phyloP scores from a whole-genome alignment of 306 rosid species.

The Fragaria vesca region DNA sequence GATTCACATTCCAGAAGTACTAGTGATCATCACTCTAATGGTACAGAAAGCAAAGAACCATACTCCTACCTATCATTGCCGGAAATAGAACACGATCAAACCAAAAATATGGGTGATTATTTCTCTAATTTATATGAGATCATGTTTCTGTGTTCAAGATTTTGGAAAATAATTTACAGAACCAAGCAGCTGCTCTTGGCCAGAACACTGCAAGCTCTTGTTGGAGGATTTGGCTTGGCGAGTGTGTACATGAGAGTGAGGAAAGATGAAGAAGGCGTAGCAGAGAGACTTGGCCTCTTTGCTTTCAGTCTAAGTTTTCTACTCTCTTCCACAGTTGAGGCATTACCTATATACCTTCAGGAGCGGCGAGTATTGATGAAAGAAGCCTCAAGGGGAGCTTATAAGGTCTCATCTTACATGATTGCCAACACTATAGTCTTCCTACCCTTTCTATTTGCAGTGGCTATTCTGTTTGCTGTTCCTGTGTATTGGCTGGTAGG shows the following conservation, averaged over 20 bases:
- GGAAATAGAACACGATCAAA: constrained; percentile 32
- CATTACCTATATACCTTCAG: constrained; percentile 87
- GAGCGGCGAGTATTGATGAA: constrained; percentile 83
- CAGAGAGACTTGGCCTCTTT: constrained; percentile 72
- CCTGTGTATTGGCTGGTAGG: constrained; percentile 91
- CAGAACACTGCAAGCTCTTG: constrained; percentile 81
- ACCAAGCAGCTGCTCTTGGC: constrained; percentile 86
- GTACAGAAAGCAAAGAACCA: constrained; percentile 22
- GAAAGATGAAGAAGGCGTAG: constrained; percentile 66
- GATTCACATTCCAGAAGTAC: constrained; percentile 34
- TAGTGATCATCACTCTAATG: not conserved
- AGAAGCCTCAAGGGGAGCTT: constrained; percentile 86
- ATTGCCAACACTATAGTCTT: constrained; percentile 83
- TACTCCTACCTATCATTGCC: constrained; percentile 33
- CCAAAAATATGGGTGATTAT: constrained; percentile 10
- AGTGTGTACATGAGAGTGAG: constrained; percentile 69
- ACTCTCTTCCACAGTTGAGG: constrained; percentile 85
- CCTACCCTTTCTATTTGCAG: constrained; percentile 72
- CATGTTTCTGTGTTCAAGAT: constrained; percentile 69
- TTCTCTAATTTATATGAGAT: constrained; percentile 54
- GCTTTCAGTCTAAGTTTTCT: constrained; percentile 90
- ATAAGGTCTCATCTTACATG: constrained; percentile 70
- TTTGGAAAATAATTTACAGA: constrained; percentile 80
- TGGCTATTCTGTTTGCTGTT: constrained; percentile 59
- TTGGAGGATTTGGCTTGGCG: constrained; percentile 83